Base-by-base conservation (phyloP, 2,329 filamentous ascomycete species). In the Conoideocrella luteorostrata region DNA sequence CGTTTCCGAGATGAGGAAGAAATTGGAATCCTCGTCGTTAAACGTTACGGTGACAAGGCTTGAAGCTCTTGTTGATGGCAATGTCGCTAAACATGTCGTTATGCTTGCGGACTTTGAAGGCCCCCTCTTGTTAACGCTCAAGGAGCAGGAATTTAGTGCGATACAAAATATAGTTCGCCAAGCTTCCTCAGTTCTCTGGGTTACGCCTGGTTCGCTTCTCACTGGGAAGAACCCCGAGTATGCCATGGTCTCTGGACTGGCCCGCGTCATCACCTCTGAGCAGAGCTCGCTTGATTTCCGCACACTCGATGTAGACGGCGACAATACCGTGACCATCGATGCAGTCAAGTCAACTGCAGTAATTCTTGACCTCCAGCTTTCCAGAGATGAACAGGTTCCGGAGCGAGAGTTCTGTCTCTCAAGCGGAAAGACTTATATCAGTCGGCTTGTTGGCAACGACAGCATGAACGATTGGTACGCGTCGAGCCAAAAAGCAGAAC, bases 111-210 rank as follows among this genome's bases (percentile, higher is more conserved):
- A 29, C 13, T 29, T 29, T 29, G 26, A 29, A 29, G 26, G 26
- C 13, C 26, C 26, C 13, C 26, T 29, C 13, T 7, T 29, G 9
- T 13, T 29, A 7, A 29, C 26, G 13, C 13, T 29, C 7, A 29
- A 7, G 13, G 26, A 29, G 26, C 9, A 29, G 13, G 26, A 29
- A 13, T 29, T 29, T 29, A 7, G 9, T 13, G 26, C 26, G 26
- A 29, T 29, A 9, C 26, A 29, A 13, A 29, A 7, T 13, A 29
- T 29, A 29, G 13, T 7, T 29, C 7, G 13, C 26, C 13, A 53
- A 11, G 47, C 52, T 10, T 52, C 51, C 4, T 46, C 51, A 7
- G 44, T 62, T 15, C 47, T 62, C 13, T 64, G 61, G 61, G 48
- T 58, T 9, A 61, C 54, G 5, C 44, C 41, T 6, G 55, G 51